Base-by-base conservation (phyloP, 148 eudicot species). In the Rhododendron vialii region DNA sequence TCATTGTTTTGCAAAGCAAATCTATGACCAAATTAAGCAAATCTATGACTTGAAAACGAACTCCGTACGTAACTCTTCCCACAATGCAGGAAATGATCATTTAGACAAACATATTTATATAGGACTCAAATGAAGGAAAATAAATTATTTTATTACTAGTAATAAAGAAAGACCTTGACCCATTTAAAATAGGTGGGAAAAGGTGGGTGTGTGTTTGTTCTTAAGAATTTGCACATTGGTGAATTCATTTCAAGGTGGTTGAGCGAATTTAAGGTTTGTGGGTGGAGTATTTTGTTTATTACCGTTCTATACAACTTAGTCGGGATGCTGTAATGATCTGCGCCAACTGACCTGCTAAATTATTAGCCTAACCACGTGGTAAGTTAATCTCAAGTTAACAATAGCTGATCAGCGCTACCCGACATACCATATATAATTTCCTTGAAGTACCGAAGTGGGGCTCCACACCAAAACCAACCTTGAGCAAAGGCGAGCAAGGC, bases 141-240 rank as follows among this genome's bases (percentile, higher is more conserved):
- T 4, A 22, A 59, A 20, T 73, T 76, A 30, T 30, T 30, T 30
- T 30, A 30, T 30, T 30, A 76, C 12, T 38, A 18, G 41, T 38
- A 76, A n/a, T 38, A 38, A 76, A 76, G 79, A 76, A 76, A 36
- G 47, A 35, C n/a, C 79, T 76, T 73, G 78, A 73, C 20, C 65
- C 65, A 59, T 7, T 20, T 59, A 59, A 20, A 59, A 59, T 22
- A 59, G 22, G 22, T 5, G 33, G 73, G 14, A 65, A 65, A 65
- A 26, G 73, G 33, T 26, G 33, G 73, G 33, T 26, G 33, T 65
- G n/a, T n/a, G 14, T n/a, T n/a, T 65, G 26, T n/a, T 65, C 73
- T n/a, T 65, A 65, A 63, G 71, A 65, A 65, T 9, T 2, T n/a
- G 73, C 30, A 20, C 9, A 2, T 26, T 11, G 26, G 26, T 10